A percentile compares a stretch with the other conserved stretches of the same genome.
Evolutionary conservation across 2,329 filamentous ascomycete species (phyloP).

Genomic region (Colletotrichum scovillei): DNA sequence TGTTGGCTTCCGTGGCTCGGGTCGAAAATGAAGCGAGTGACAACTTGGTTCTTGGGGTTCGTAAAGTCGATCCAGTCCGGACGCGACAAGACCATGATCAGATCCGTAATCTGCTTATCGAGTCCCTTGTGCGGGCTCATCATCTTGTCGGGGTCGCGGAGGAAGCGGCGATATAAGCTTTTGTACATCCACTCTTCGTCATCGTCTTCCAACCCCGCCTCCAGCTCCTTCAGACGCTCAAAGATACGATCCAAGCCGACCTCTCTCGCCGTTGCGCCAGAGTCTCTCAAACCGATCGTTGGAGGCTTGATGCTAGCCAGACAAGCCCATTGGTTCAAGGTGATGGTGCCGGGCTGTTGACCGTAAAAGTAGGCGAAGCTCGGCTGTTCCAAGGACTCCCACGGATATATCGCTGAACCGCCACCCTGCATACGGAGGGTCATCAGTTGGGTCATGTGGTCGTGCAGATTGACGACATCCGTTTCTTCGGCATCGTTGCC

Average conservation of each 20-base stretch:
- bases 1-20: conserved; percentile 64
- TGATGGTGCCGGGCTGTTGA: conserved; percentile 74
- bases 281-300: conserved; percentile 67
- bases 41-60: conserved; percentile 75
- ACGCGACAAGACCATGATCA: conserved; percentile 76
- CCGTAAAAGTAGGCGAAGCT: conserved; percentile 78
- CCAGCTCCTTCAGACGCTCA: conserved; percentile 68
- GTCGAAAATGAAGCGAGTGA: conserved; percentile 78
- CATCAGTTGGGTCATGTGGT: conserved; percentile 69
- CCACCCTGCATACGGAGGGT: conserved; percentile 61
- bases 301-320: conserved; percentile 68
- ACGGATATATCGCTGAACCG: conserved; percentile 61
- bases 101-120: conserved; percentile 78
- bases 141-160: conserved; percentile 74
- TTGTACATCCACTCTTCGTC: conserved; percentile 70
- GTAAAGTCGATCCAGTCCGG: conserved; percentile 81
- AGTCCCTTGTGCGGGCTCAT: conserved; percentile 71
- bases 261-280: conserved; percentile 68
- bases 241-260: conserved; percentile 69
- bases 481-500: conserved; percentile 57
- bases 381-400: conserved; percentile 80
- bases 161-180: conserved; percentile 74
- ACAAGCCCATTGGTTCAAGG: conserved; percentile 76
- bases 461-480: conserved; percentile 62
- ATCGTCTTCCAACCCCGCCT: conserved; percentile 66